A percentile compares a stretch with the other conserved stretches of the same genome.
phyloP scores from a whole-genome alignment of 768 basidiomycete species.

The Pisolithus microcarpus region DNA sequence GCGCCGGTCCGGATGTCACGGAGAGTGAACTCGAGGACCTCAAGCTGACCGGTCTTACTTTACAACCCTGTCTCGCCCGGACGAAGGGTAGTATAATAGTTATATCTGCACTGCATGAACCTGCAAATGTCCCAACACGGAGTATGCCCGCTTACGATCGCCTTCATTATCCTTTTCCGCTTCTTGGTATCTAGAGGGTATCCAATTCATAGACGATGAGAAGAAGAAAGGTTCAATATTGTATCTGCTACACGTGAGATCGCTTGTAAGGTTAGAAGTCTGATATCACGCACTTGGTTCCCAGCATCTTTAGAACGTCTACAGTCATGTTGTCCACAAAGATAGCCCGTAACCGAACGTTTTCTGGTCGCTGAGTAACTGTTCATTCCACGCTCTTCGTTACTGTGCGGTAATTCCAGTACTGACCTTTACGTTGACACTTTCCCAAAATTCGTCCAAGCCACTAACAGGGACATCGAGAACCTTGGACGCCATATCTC shows the following conservation, averaged over 20 bases:
- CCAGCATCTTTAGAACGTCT: slow-evolving; percentile 49
- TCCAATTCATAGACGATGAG: slow-evolving; percentile 58
- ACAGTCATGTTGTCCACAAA: slow-evolving; percentile 47
- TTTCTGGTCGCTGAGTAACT: slow-evolving; percentile 21
- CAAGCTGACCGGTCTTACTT: slow-evolving; percentile 2
- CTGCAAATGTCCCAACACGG: slow-evolving; percentile 1
- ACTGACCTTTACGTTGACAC: slow-evolving; percentile 29
- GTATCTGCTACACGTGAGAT: slow-evolving; percentile 27
- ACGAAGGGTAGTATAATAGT: slow-evolving; percentile 50
- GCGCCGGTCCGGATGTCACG: not conserved
- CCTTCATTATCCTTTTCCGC: slow-evolving; percentile 29
- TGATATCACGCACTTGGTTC: slow-evolving; percentile 36
- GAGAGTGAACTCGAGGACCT: not conserved
- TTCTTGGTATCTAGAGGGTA: slow-evolving; percentile 59
- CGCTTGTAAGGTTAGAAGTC: not conserved
- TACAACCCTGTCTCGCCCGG: slow-evolving; percentile 28
- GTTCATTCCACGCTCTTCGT: not conserved
- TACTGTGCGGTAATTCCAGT: not conserved
- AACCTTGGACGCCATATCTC: not conserved
- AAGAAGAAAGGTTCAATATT: slow-evolving; percentile 60
- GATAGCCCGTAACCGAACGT: slow-evolving; percentile 39
- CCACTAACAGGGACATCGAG: slow-evolving; percentile 7
- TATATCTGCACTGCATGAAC: slow-evolving; percentile 35
- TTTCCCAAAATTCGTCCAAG: slow-evolving; percentile 30
- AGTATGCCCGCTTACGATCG: slow-evolving; percentile 45